phyloP scores from a whole-genome alignment of 2,329 filamentous ascomycete species.

The Epichloe elymi region DNA sequence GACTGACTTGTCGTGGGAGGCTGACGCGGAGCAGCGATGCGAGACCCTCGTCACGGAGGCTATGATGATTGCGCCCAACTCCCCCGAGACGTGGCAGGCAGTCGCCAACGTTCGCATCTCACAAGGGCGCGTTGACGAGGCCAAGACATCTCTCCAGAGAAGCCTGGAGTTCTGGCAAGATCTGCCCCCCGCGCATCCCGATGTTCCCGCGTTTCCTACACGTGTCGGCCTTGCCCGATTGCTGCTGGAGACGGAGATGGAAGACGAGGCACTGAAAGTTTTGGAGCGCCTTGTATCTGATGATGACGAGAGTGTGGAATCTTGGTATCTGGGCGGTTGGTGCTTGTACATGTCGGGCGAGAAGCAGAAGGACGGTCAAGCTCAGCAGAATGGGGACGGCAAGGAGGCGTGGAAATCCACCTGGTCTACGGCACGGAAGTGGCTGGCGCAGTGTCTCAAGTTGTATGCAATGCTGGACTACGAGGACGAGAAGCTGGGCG shows the following conservation, averaged over 20 bases:
- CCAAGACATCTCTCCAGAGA: constrained; percentile 59
- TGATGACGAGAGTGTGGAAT: constrained; percentile 88
- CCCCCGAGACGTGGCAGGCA: constrained; percentile 81
- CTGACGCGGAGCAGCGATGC: constrained; percentile 78
- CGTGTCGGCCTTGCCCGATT: constrained; percentile 73
- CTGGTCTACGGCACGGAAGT: constrained; percentile 65
- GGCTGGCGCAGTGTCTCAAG: constrained; percentile 68
- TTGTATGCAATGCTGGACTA: constrained; percentile 73
- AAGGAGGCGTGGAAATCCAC: constrained; percentile 41
- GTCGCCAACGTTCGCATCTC: constrained; percentile 89
- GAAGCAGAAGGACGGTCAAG: constrained; percentile 37
- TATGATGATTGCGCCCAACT: constrained; percentile 66
- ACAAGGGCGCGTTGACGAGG: constrained; percentile 67
- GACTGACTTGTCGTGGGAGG: constrained; percentile 92
- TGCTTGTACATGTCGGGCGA: constrained; percentile 69
- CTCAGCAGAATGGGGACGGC: constrained; percentile 17
- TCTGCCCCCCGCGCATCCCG: constrained; percentile 55
- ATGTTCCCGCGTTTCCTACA: constrained; percentile 73
- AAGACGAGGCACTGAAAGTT: constrained; percentile 72
- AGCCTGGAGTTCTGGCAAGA: constrained; percentile 79
- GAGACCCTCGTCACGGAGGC: constrained; percentile 85
- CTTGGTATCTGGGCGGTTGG: constrained; percentile 96
- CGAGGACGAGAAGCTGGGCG: constrained; percentile 65
- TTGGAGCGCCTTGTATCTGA: constrained; percentile 73
- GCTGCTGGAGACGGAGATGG: constrained; percentile 80